phyloP scores from a whole-genome alignment of 371 early-diverging fungal species.

The Lichtheimia ornata region DNA sequence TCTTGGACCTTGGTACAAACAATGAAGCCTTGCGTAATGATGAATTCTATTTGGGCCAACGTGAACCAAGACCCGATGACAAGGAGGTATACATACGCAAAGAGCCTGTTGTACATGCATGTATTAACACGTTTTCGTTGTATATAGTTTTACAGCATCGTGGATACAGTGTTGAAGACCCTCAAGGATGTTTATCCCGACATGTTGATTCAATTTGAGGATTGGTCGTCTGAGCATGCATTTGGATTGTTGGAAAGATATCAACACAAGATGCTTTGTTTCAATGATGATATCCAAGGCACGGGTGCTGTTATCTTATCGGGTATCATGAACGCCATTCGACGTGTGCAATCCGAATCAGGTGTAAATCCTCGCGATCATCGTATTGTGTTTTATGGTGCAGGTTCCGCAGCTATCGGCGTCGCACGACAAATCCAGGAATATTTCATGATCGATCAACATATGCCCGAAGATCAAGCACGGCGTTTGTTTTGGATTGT shows the following conservation, averaged over 20 bases:
- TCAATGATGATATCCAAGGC: constrained; percentile 78
- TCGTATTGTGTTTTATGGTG: constrained; percentile 87
- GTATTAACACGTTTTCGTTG: neutral
- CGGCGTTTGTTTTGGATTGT: constrained; percentile 82
- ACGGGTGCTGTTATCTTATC: constrained; percentile 90
- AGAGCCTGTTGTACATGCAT: neutral
- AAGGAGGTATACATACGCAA: constrained; percentile 36
- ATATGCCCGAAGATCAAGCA: constrained; percentile 73
- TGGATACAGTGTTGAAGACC: constrained; percentile 78
- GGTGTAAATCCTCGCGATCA: constrained; percentile 68
- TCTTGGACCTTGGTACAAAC: constrained; percentile 89
- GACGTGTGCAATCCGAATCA: constrained; percentile 49
- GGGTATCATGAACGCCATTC: constrained; percentile 89
- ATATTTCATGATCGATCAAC: constrained; percentile 70
- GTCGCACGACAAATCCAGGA: constrained; percentile 85
- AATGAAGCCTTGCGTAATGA: constrained; percentile 75
- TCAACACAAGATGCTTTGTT: constrained; percentile 68
- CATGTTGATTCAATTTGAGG: constrained; percentile 90
- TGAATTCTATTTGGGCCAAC: constrained; percentile 83
- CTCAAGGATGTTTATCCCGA: constrained; percentile 72
- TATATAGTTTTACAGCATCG: constrained; percentile 69
- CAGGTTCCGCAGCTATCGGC: constrained; percentile 89
- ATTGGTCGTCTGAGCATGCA: constrained; percentile 89
- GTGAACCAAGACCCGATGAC: constrained; percentile 46
- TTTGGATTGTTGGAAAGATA: constrained; percentile 73